Evolutionary conservation across 148 eudicot genomes (phyloP).

Genomic region (Spergularia marina): DNA sequence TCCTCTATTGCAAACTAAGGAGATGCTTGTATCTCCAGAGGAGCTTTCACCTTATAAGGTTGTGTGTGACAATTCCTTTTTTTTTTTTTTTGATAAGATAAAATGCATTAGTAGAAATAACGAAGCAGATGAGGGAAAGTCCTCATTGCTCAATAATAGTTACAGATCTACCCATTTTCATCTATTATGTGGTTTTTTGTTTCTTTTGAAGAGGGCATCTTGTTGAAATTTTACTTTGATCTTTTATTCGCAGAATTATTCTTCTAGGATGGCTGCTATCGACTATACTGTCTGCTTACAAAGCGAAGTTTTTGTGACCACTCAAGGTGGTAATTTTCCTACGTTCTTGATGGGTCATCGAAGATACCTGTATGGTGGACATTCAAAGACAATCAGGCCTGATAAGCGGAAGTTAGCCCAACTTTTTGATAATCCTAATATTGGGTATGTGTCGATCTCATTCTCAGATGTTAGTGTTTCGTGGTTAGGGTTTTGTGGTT

Average conservation of each 20-base stretch:
- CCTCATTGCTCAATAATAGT: no score
- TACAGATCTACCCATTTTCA: no score
- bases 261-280: slow-evolving; percentile 97
- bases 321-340: slow-evolving; percentile 99
- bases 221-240: slow-evolving; percentile 20
- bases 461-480: background rate
- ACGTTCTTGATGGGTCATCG: slow-evolving; percentile 91
- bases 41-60: slow-evolving; percentile 87
- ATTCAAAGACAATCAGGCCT: slow-evolving; percentile 86
- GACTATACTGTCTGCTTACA: slow-evolving; percentile 97
- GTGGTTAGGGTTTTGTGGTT: background rate
- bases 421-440: slow-evolving; percentile 70
- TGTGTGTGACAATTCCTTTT: slow-evolving; percentile 21
- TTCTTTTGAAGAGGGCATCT: background rate
- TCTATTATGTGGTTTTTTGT: no score
- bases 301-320: slow-evolving; percentile 95
- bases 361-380: slow-evolving; percentile 88
- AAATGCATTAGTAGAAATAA: no score
- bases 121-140: no score
- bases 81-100: no score
- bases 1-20: slow-evolving; percentile 92
- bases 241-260: slow-evolving; percentile 62
- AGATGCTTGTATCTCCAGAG: slow-evolving; percentile 74
- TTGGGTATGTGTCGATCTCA: slow-evolving; percentile 55
- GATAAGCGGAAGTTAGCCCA: slow-evolving; percentile 91